phyloP scores from a whole-genome alignment of 1,139 yeast species.

The Suhomyces maxii region DNA sequence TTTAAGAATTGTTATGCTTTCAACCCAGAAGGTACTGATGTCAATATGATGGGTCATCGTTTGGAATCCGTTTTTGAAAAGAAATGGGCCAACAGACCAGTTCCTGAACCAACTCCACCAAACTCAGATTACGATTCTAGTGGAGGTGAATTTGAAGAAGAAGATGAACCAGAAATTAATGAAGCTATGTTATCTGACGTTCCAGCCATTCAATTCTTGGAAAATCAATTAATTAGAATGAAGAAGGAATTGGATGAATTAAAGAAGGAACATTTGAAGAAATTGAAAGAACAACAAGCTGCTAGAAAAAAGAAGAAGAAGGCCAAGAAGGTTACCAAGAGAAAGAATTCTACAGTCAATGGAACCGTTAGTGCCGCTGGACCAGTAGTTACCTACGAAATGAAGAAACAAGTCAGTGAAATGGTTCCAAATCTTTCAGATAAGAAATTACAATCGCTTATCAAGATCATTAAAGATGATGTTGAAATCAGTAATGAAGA shows the following conservation, averaged over 20 bases:
- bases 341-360: conserved; percentile 13
- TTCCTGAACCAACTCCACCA: conserved; percentile 57
- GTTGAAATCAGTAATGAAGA: conserved; percentile 81
- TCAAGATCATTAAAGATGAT: conserved; percentile 83
- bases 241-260: conserved; percentile 78
- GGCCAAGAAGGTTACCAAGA: conserved; percentile 27
- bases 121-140: conserved; percentile 38
- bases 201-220: conserved; percentile 87
- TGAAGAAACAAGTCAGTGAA: conserved; percentile 93
- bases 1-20: conserved; percentile 87
- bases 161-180: conserved; percentile 70
- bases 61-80: conserved; percentile 83
- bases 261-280: conserved; percentile 67
- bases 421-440: conserved; percentile 78
- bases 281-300: conserved; percentile 50
- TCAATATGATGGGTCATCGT: conserved; percentile 91
- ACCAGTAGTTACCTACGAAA: conserved; percentile 79
- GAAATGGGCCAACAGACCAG: conserved; percentile 90
- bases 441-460: conserved; percentile 77
- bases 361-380: conserved; percentile 17
- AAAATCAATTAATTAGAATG: conserved; percentile 84
- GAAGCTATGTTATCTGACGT: conserved; percentile 69
- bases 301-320: conserved; percentile 52
- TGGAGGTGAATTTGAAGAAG: conserved; percentile 45
- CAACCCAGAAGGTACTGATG: conserved; percentile 96